Conservation (phyloP, 345 rosid genomes). For the Moricandia arvensis region DNA sequence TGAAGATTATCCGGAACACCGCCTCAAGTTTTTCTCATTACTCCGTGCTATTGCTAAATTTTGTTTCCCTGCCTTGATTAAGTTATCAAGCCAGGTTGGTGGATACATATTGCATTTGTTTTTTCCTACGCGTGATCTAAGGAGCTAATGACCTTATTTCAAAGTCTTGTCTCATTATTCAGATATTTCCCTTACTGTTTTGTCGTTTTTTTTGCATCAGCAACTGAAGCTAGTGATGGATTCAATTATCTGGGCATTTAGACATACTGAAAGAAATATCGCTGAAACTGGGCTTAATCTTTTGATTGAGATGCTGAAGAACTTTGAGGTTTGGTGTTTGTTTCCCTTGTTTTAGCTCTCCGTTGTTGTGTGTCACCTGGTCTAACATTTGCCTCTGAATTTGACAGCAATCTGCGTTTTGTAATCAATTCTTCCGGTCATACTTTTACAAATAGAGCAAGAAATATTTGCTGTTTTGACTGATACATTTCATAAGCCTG, state of each 20-base stretch:
- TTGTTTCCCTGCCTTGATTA: slow-evolving; percentile 93
- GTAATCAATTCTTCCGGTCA: slow-evolving; percentile 73
- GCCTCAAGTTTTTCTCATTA: slow-evolving; percentile 94
- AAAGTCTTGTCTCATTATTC: not conserved
- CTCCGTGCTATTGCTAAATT: slow-evolving; percentile 96
- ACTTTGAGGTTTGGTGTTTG: slow-evolving; percentile 65
- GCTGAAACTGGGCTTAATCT: slow-evolving; percentile 98
- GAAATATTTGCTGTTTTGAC: slow-evolving; percentile 96
- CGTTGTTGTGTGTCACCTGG: slow-evolving; percentile 39
- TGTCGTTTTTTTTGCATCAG: slow-evolving; percentile 41
- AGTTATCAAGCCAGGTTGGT: slow-evolving; percentile 88
- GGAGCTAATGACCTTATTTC: slow-evolving; percentile 8
- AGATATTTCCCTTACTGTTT: slow-evolving; percentile 1
- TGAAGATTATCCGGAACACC: slow-evolving; percentile 99
- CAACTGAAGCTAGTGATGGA: slow-evolving; percentile 99
- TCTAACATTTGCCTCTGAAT: slow-evolving; percentile 19
- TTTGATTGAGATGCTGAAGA: slow-evolving; percentile 87
- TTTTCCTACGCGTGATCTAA: not conserved
- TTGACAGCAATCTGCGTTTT: slow-evolving; percentile 78
- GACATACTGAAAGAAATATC: slow-evolving; percentile 98
- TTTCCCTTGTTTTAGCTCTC: slow-evolving; percentile 39
- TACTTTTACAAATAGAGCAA: slow-evolving; percentile 63
- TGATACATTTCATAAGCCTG: slow-evolving; percentile 98
- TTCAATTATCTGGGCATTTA: slow-evolving; percentile 98
- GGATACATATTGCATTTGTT: slow-evolving; percentile 9